Evolutionary conservation across 2,329 filamentous ascomycete species (phyloP).

Genomic region (Aspergillus arachidicola): DNA sequence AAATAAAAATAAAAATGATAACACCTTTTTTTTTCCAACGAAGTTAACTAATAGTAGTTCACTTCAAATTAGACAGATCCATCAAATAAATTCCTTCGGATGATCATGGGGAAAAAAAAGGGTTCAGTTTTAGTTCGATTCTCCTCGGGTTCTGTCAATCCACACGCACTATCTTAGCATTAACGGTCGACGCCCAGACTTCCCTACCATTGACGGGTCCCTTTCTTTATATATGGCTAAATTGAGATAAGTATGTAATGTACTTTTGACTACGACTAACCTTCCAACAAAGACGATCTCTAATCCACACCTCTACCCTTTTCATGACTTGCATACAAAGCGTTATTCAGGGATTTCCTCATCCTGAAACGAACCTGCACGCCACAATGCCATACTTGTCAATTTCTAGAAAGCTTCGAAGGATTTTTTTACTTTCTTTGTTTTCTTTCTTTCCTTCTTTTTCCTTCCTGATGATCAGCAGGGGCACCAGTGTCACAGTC

Average conservation of each 20-base stretch:
- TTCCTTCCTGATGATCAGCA: background rate
- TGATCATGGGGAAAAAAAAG: slow-evolving; percentile 10
- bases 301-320: background rate
- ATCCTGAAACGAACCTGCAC: slow-evolving; percentile 3
- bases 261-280: background rate
- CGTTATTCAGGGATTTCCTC: background rate
- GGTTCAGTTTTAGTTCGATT: slow-evolving; percentile 8
- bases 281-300: slow-evolving; percentile 3
- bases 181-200: slow-evolving; percentile 10
- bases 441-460: background rate
- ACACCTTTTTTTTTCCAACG: background rate
- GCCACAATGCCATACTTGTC: slow-evolving; percentile 4
- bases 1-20: background rate
- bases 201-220: slow-evolving; percentile 3
- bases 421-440: background rate
- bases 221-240: slow-evolving; percentile 2
- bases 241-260: background rate
- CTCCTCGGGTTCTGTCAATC: slow-evolving; percentile 14
- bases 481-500: background rate
- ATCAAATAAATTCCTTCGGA: slow-evolving; percentile 8
- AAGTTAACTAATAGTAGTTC: slow-evolving; percentile 6
- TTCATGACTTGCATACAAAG: slow-evolving; percentile 4
- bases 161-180: slow-evolving; percentile 5
- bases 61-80: slow-evolving; percentile 5
- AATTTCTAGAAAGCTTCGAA: slow-evolving; percentile 1